These are phyloP conservation scores for Neurospora crassa DNA, from an alignment of 2,329 filamentous ascomycete genomes.

Conservation along the genomic window DNA sequence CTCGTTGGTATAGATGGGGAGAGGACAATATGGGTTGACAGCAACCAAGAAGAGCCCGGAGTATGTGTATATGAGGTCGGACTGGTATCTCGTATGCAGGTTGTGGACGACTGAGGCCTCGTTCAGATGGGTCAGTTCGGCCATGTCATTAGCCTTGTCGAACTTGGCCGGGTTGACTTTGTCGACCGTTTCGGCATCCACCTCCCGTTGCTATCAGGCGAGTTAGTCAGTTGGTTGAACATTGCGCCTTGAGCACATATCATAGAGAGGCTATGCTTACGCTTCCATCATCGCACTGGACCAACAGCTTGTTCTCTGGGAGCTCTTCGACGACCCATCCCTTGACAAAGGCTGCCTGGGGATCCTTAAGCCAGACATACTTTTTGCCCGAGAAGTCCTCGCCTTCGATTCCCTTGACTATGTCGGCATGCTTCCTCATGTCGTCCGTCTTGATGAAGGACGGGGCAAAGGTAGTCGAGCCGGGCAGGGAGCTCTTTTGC, in stretches of 20 bases:
- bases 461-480: slow-evolving; percentile 82
- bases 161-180: slow-evolving; percentile 99
- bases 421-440: slow-evolving; percentile 43
- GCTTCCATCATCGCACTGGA: slow-evolving; percentile 89
- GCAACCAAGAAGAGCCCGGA: slow-evolving; percentile 95
- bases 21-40: slow-evolving; percentile 88
- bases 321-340: slow-evolving; percentile 86
- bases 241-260: neutral
- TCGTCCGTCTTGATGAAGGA: slow-evolving; percentile 91
- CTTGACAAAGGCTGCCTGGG: slow-evolving; percentile 78
- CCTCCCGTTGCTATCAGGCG: slow-evolving; percentile 63
- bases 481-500: slow-evolving; percentile 44
- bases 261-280: slow-evolving; percentile 37
- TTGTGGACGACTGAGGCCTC: slow-evolving; percentile 98
- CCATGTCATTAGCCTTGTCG: slow-evolving; percentile 99
- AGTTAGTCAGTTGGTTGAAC: slow-evolving; percentile 10
- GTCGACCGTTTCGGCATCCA: slow-evolving; percentile 80
- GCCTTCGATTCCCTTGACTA: slow-evolving; percentile 72
- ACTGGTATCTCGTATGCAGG: slow-evolving; percentile 85
- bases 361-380: slow-evolving; percentile 94
- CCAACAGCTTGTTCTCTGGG: slow-evolving; percentile 57
- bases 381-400: slow-evolving; percentile 98
- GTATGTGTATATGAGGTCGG: slow-evolving; percentile 96
- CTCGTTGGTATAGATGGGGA: slow-evolving; percentile 93
- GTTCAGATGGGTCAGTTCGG: slow-evolving; percentile 93